Percentiles rank a stretch among this genome's conserved stretches.
These are phyloP conservation scores for Fonsecaea monophora DNA, from an alignment of 2,329 filamentous ascomycete species.

Conservation along the genomic window DNA sequence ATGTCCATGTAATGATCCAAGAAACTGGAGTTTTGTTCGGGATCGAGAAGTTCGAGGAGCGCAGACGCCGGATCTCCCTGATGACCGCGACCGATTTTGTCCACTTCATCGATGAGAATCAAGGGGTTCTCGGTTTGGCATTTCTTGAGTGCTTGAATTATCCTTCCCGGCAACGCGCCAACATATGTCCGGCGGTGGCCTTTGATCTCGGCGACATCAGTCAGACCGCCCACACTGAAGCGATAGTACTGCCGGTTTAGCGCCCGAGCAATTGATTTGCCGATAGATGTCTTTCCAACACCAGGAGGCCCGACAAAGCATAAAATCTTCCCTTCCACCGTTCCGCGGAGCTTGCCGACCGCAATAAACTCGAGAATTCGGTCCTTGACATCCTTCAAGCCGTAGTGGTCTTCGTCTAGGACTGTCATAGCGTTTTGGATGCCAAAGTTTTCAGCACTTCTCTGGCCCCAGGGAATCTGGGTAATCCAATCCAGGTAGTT, in stretches of 20 bases:
- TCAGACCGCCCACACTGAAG: constrained; percentile 95
- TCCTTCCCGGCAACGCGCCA: constrained; percentile 90
- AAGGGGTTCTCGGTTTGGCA: constrained; percentile 98
- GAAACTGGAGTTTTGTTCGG: constrained; percentile 97
- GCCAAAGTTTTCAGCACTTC: constrained; percentile 94
- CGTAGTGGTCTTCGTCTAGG: constrained; percentile 94
- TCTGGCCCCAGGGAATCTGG: constrained; percentile 95
- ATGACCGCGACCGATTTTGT: constrained; percentile 96
- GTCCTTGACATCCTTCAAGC: constrained; percentile 97
- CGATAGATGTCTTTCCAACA: constrained; percentile 98
- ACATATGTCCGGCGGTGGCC: constrained; percentile 96
- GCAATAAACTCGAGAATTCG: constrained; percentile 98
- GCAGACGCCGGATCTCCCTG: constrained; percentile 96
- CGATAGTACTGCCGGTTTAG: constrained; percentile 96
- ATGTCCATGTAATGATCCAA: constrained; percentile 99
- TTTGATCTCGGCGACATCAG: constrained; percentile 98
- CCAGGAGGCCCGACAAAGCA: constrained; percentile 97
- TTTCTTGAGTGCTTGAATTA: constrained; percentile 98
- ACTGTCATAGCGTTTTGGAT: constrained; percentile 90
- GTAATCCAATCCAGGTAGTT: constrained; percentile 99
- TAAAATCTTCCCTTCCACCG: constrained; percentile 96
- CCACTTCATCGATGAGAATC: constrained; percentile 94
- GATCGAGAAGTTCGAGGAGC: constrained; percentile 89
- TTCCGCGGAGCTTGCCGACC: constrained; percentile 93
- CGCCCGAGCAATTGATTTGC: constrained; percentile 94